Percentiles rank a stretch among this genome's conserved stretches.
Evolutionary conservation across 176 grass and related monocot genomes (phyloP).

Genomic region (Phyllostachys edulis): DNA sequence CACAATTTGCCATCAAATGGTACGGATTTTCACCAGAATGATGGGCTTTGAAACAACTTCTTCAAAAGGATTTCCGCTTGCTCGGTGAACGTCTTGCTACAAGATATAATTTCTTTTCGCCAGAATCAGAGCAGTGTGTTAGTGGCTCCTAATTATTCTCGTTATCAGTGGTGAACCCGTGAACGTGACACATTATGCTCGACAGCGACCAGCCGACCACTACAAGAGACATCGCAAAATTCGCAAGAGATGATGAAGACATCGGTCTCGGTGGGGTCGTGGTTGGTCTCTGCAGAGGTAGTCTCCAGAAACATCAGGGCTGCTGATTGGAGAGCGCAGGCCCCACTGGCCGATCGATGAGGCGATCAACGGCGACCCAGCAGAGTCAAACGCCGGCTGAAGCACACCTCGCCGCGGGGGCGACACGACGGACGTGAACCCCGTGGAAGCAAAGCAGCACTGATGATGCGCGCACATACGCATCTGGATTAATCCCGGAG

Average conservation of each 20-base stretch:
- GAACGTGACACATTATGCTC: background rate
- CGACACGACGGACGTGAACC: background rate
- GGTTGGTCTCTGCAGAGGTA: background rate
- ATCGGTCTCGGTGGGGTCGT: background rate
- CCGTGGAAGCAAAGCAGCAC: background rate
- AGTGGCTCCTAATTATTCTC: background rate
- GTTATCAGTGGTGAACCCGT: no score
- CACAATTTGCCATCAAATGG: background rate
- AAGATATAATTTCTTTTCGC: background rate
- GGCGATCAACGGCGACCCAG: background rate
- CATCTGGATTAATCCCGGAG: background rate
- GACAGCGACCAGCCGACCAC: background rate
- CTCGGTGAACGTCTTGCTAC: no score
- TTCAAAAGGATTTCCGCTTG: no score
- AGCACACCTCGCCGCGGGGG: background rate
- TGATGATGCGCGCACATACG: background rate
- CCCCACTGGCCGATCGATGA: background rate
- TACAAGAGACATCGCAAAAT: background rate
- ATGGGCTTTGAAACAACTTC: no score
- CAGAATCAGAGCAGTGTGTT: background rate
- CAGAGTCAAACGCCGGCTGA: background rate
- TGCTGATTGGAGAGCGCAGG: no score
- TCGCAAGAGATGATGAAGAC: background rate
- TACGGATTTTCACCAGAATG: background rate
- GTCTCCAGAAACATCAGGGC: background rate